Evolutionary conservation across 768 basidiomycete genomes (phyloP).

Genomic region (Lentinula detonsa): DNA sequence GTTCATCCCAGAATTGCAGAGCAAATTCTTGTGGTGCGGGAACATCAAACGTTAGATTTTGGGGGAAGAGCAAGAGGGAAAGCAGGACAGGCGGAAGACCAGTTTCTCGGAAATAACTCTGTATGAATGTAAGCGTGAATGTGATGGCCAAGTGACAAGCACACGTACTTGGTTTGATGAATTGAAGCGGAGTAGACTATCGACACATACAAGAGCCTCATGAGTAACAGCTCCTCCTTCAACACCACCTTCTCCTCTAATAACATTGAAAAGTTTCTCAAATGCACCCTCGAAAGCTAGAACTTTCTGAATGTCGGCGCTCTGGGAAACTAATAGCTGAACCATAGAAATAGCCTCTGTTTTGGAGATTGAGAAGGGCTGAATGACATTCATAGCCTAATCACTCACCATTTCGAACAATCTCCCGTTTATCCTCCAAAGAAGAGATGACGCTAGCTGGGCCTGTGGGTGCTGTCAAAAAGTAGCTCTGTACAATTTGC

Average conservation of each 20-base stretch:
- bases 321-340: conserved; percentile 76
- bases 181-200: conserved; percentile 86
- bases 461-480: conserved; percentile 79
- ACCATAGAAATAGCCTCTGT: conserved; percentile 81
- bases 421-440: conserved; percentile 82
- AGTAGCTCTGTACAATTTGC: conserved; percentile 81
- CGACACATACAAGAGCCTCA: conserved; percentile 81
- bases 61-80: conserved; percentile 66
- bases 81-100: conserved; percentile 62
- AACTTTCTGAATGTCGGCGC: conserved; percentile 92
- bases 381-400: not conserved
- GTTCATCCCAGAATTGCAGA: conserved; percentile 92
- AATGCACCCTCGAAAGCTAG: conserved; percentile 96
- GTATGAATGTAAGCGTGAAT: conserved; percentile 13
- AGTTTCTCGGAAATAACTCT: conserved; percentile 97
- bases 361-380: not conserved
- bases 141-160: not conserved
- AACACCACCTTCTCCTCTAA: conserved; percentile 83
- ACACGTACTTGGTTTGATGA: conserved; percentile 81
- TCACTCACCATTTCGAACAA: conserved; percentile 76
- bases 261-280: conserved; percentile 88
- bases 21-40: conserved; percentile 84
- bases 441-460: conserved; percentile 65
- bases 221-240: conserved; percentile 86
- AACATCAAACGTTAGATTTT: conserved; percentile 49